Conservation (phyloP, 306 rosid genomes). For the Vigna angularis region DNA sequence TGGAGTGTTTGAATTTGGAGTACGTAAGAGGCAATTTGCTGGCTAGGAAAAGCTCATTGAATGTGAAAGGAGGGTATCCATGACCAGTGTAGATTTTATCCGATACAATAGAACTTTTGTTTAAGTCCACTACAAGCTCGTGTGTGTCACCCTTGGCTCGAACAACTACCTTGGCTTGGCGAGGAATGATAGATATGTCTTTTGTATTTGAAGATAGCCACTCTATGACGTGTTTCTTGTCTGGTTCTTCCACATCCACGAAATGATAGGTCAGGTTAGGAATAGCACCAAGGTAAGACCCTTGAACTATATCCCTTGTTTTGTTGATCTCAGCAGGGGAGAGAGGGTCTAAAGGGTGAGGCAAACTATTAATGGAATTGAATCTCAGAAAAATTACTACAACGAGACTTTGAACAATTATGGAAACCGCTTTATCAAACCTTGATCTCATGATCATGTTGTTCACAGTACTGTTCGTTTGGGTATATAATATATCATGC, state of each 20-base stretch:
- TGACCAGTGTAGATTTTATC: constrained; percentile 64
- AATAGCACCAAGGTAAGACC: constrained; percentile 65
- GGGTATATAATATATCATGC: constrained; percentile 4
- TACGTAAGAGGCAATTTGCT: constrained; percentile 69
- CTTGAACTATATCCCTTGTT: constrained; percentile 58
- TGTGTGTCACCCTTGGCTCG: constrained; percentile 68
- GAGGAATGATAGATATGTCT: constrained; percentile 48
- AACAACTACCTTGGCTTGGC: constrained; percentile 75
- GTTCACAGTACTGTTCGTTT: constrained; percentile 20
- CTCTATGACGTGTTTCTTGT: constrained; percentile 67
- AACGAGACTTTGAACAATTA: constrained; percentile 53
- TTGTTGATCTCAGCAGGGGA: constrained; percentile 64
- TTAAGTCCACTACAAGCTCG: constrained; percentile 70
- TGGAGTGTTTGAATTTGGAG: constrained; percentile 65
- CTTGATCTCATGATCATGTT: constrained; percentile 18
- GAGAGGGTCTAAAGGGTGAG: constrained; percentile 90
- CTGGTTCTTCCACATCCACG: constrained; percentile 79
- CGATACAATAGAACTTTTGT: constrained; percentile 55
- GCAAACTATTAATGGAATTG: constrained; percentile 32
- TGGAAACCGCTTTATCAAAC: constrained; percentile 35
- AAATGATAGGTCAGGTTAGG: constrained; percentile 80
- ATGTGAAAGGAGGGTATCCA: constrained; percentile 84
- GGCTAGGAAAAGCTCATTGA: constrained; percentile 67
- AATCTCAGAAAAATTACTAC: constrained; percentile 47
- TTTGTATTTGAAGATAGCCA: constrained; percentile 64